Base-by-base conservation (phyloP, 345 rosid species). In the Diplotaxis tenuifolia region DNA sequence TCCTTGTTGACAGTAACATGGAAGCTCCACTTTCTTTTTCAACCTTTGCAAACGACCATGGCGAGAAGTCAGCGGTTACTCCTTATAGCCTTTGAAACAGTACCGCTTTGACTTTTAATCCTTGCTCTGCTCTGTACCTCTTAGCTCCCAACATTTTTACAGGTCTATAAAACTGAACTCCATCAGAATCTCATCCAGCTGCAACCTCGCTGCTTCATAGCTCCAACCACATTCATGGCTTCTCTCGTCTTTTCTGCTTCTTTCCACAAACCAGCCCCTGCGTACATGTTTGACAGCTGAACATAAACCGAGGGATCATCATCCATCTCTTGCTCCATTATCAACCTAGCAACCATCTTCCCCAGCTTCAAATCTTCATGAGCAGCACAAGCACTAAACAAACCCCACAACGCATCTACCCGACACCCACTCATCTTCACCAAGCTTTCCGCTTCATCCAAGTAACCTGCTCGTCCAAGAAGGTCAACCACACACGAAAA, bases 181-280 rank as follows among this genome's bases (percentile, higher is more conserved):
- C n/a, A 45, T 72, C 57, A 84, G 9, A 75, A 36, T 62, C 90
- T 76, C 71, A 86, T 80, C 91, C 96, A 88, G 82, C 92, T 87
- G 70, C 75, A 83, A 45, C 89, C 91, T 7, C 83, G 76, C 62
- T 86, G 85, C 82, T 90, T 90, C 77, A 50, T 60, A 59, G 62
- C 81, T 71, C 89, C 84, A 60, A 53, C 56, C 67, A 67, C 79
- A 61, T 81, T 75, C 66, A 79, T 77, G 49, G 80, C 63, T 73
- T 68, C 78, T 73, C 89, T 85, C 11, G 81, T 40, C 32, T 75
- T 74, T 75, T 89, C 87, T 61, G 92, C 92, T 83, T 86, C 94
- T 79, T 86, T 85, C 92, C 96, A 89, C 74, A 81, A 84, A 62
- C 92, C 92, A 56, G 88, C 84, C n/a, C 85, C 82, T 62, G 91